Evolutionary conservation across 2,329 filamentous ascomycete species (phyloP).

Genomic region (Penicillium frequentans): DNA sequence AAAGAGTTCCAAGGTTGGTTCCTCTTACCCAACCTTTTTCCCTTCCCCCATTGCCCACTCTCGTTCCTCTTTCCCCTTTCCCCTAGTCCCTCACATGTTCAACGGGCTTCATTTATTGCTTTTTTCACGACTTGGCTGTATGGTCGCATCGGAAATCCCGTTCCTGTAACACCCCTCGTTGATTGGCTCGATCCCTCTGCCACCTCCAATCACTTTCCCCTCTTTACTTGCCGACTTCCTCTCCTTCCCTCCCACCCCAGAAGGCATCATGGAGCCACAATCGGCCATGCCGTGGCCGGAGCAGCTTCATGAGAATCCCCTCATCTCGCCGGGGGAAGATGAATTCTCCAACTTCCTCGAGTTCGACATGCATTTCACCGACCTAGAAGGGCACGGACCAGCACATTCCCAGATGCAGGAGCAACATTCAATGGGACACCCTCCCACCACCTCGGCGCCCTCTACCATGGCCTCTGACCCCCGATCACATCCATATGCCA

Average conservation of each 20-base stretch:
- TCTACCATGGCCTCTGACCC: constrained; percentile 30
- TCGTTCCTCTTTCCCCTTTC: not conserved
- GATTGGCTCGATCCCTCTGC: constrained; percentile 1
- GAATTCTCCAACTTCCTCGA: constrained; percentile 53
- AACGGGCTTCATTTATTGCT: not conserved
- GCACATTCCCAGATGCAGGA: constrained; percentile 35
- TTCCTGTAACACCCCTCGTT: not conserved
- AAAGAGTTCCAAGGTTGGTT: not conserved
- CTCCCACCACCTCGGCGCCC: constrained; percentile 32
- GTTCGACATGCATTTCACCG: constrained; percentile 48
- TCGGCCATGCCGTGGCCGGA: constrained; percentile 41
- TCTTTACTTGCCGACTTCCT: not conserved
- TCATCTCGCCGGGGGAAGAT: constrained; percentile 42
- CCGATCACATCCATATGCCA: constrained; percentile 26
- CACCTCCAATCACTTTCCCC: not conserved
- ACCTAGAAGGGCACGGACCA: constrained; percentile 42
- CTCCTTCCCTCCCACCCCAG: not conserved
- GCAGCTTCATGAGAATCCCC: constrained; percentile 39
- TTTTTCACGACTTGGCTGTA: not conserved
- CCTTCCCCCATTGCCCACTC: not conserved
- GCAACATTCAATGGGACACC: constrained; percentile 30
- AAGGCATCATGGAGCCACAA: constrained; percentile 40
- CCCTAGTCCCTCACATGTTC: not conserved
- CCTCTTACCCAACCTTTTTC: too few relatives aligned
- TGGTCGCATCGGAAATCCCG: not conserved